Percentiles rank a stretch among this genome's conserved stretches.
phyloP scores from a whole-genome alignment of 768 basidiomycete species.

The Myochromella boudieri region DNA sequence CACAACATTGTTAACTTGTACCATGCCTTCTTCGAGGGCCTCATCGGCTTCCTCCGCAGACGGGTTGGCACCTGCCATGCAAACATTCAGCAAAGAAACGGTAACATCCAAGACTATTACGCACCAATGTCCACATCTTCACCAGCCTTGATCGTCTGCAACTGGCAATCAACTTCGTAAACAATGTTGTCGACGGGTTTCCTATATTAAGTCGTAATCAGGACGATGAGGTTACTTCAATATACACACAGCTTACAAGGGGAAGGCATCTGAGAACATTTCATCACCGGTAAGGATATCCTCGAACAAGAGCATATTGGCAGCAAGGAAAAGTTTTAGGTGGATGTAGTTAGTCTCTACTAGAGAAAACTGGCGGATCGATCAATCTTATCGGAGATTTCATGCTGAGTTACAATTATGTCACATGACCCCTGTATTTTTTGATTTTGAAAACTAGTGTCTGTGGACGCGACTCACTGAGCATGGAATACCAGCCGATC shows the following conservation, averaged over 20 bases:
- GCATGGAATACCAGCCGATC: slow-evolving; percentile 85
- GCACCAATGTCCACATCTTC: slow-evolving; percentile 87
- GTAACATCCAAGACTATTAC: slow-evolving; percentile 15
- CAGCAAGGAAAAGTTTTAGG: slow-evolving; percentile 14
- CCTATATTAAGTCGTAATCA: slow-evolving; percentile 37
- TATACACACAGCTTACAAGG: slow-evolving; percentile 51
- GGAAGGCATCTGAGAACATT: slow-evolving; percentile 94
- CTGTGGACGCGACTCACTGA: not conserved
- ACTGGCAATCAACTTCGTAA: slow-evolving; percentile 83
- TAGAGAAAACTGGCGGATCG: slow-evolving; percentile 24
- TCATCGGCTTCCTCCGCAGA: slow-evolving; percentile 88
- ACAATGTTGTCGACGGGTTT: slow-evolving; percentile 77
- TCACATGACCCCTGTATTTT: slow-evolving; percentile 20
- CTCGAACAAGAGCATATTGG: slow-evolving; percentile 66
- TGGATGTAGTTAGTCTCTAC: slow-evolving; percentile 18
- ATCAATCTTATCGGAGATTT: slow-evolving; percentile 35
- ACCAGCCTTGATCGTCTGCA: slow-evolving; percentile 70
- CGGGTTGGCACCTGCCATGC: slow-evolving; percentile 82
- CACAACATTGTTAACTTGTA: slow-evolving; percentile 83
- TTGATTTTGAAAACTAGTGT: not conserved
- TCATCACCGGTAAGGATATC: slow-evolving; percentile 83
- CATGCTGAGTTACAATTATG: slow-evolving; percentile 17
- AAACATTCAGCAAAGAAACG: not conserved
- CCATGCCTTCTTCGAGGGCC: slow-evolving; percentile 74
- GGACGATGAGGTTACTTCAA: not conserved